Base-by-base conservation (phyloP, 1,139 yeast species). In the Kurtzmaniella quercitrusa region DNA sequence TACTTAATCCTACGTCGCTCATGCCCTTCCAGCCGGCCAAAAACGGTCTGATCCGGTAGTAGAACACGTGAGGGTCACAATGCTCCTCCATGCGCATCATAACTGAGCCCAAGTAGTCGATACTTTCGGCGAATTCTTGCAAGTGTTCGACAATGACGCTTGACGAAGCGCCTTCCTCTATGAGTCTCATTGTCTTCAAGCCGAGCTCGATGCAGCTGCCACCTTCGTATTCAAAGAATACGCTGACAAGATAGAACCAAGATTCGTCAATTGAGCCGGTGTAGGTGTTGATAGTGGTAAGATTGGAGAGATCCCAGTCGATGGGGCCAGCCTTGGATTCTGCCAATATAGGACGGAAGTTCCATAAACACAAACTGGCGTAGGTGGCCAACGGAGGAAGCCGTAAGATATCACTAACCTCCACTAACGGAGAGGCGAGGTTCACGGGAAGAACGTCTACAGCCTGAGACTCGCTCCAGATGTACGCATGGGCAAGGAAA, bases 21-120 rank as follows among this genome's bases (percentile, higher is more conserved):
- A 91, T 90, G 57, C 88, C 87, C 59, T 83, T 82, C 95, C 97
- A 91, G 1, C 97, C 98, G 0, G 97, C 96, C 47, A 91, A 68
- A 57, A 78, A 91, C 0, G 98, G 97, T 55, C 98, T 76, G 44
- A 91, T 77, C 51, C 94, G 77, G 66, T 78, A 86, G 61, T 88
- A 91, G 58, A 91, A 91, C 1, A 85, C 82, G 60, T 89, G 95
- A 1, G 98, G 97, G 58, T 90, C 96, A 61, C 97, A 89, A 86
- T 85, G 85, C 52, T 90, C 96, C 58, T 87, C 91, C 95, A 91
- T 87, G 54, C 80, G 76, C 79, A 84, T 79, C 52, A 91, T 65
- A 0, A 86, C 77, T 2, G 84, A 70, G n/a, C 91, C 94, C 52
- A 91, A 68, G 46, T 71, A 68, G 59, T 88, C 96, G 40, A 91